Evolutionary conservation across 2,329 filamentous ascomycete species (phyloP).

Genomic region (Alternaria infectoria): DNA sequence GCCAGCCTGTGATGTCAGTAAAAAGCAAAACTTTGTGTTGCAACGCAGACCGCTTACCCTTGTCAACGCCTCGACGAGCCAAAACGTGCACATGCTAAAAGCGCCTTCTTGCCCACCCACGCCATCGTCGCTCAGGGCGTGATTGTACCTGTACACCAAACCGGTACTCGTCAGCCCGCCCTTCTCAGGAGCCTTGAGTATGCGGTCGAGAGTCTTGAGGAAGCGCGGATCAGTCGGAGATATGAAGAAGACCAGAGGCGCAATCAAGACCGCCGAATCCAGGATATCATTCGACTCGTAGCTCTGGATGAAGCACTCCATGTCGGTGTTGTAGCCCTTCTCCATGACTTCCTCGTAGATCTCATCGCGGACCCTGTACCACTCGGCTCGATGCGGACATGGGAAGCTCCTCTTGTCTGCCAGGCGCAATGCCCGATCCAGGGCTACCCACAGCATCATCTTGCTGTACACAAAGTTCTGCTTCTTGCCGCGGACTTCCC

Average conservation of each 20-base stretch:
- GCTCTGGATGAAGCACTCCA: constrained; percentile 75
- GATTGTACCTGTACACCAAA: constrained; percentile 77
- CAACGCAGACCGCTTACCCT: constrained; percentile 59
- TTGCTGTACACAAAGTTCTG: constrained; percentile 84
- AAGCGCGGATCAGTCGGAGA: constrained; percentile 79
- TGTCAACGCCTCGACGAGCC: constrained; percentile 80
- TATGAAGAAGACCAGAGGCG: constrained; percentile 80
- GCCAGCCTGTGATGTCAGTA: constrained; percentile 31
- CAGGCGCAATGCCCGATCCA: constrained; percentile 76
- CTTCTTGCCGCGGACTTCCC: constrained; percentile 78
- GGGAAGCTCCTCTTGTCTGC: constrained; percentile 78
- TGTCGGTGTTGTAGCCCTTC: constrained; percentile 75
- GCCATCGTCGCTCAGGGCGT: constrained; percentile 70
- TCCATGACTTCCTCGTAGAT: constrained; percentile 80
- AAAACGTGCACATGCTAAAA: constrained; percentile 83
- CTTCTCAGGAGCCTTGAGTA: constrained; percentile 74
- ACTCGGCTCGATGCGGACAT: constrained; percentile 71
- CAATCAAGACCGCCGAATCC: constrained; percentile 77
- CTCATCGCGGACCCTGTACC: constrained; percentile 69
- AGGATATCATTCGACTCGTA: constrained; percentile 74
- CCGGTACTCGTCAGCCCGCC: constrained; percentile 77
- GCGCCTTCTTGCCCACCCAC: constrained; percentile 77
- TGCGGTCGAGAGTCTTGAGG: constrained; percentile 72
- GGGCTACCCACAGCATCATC: constrained; percentile 82
- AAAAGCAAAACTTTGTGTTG: constrained; percentile 3